A percentile compares a stretch with the other conserved stretches of the same genome.
Conservation (phyloP, 768 basidiomycete genomes). For the Termitomyces sp. region DNA sequence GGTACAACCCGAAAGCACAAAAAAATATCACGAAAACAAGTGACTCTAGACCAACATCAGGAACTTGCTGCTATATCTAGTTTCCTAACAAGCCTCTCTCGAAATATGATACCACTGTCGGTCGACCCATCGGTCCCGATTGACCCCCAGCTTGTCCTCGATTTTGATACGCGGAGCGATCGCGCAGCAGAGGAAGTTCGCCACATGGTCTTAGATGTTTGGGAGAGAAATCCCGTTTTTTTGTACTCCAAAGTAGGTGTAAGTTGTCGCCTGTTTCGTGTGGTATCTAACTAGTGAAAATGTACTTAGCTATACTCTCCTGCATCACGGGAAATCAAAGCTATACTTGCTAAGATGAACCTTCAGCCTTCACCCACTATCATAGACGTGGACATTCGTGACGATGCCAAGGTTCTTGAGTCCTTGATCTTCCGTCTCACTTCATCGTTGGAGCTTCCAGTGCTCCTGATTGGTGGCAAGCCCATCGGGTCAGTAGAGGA, state of each 20-base stretch:
- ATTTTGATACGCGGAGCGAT: conserved; percentile 71
- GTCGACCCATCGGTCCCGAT: conserved; percentile 62
- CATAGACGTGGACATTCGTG: conserved; percentile 68
- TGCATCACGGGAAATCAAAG: conserved; percentile 60
- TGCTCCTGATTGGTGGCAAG: conserved; percentile 65
- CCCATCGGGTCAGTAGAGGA: conserved; percentile 46
- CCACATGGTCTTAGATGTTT: conserved; percentile 57
- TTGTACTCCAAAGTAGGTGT: conserved; percentile 61
- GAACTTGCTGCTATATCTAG: conserved; percentile 73
- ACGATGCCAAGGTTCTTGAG: conserved; percentile 57
- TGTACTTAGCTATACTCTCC: conserved; percentile 54
- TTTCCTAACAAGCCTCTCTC: conserved; percentile 67
- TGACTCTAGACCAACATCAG: conserved; percentile 45
- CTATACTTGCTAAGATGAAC: conserved; percentile 46
- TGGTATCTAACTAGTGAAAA: not conserved
- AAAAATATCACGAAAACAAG: conserved; percentile 23
- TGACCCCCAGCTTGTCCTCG: conserved; percentile 77
- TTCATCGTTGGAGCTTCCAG: conserved; percentile 44
- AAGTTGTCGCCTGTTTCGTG: not conserved
- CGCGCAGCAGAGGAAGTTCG: conserved; percentile 56
- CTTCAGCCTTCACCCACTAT: conserved; percentile 59
- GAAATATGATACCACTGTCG: conserved; percentile 64
- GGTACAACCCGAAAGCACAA: conserved; percentile 16
- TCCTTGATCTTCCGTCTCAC: conserved; percentile 64
- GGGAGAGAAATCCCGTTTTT: conserved; percentile 70